Percentiles rank a stretch among this genome's conserved stretches.
phyloP scores from a whole-genome alignment of 257 asterid genomes.

The Fraxinus excelsior region DNA sequence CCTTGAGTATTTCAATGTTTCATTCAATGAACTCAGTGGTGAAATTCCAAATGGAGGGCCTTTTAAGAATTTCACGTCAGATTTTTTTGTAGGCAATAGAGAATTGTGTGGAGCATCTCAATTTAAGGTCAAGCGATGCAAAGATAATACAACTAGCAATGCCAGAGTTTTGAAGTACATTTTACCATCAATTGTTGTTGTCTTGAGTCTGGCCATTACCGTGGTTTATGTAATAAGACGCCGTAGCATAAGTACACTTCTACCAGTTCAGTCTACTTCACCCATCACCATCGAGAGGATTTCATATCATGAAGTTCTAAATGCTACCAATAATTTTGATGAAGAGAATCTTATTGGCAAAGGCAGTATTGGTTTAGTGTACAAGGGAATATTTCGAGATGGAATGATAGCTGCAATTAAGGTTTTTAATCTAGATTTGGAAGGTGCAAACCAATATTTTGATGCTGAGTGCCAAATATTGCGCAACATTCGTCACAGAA shows the following conservation, averaged over 20 bases:
- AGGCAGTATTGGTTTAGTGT: not conserved
- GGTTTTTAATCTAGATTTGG: not conserved
- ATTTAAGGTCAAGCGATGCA: not conserved
- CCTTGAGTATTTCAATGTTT: not conserved
- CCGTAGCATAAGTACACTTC: not conserved
- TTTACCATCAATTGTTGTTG: not conserved
- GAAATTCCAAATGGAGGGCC: conserved; percentile 14
- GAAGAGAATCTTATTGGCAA: no score
- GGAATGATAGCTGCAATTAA: not conserved
- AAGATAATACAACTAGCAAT: not conserved
- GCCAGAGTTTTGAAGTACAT: not conserved
- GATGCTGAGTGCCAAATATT: no score
- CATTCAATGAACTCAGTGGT: conserved; percentile 2
- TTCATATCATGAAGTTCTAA: not conserved
- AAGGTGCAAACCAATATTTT: no score
- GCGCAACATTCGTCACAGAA: not conserved
- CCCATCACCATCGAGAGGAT: not conserved
- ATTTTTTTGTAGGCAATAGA: not conserved
- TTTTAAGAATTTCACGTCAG: not conserved
- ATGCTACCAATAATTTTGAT: not conserved
- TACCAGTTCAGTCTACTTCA: no score
- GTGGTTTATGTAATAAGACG: not conserved
- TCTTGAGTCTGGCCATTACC: not conserved
- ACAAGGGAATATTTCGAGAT: no score
- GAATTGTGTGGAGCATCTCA: conserved; percentile 9